Evolutionary conservation across 116 monocot species (phyloP), one percentile per base, ranked within the genome.

Genomic region (Zostera marina): DNA sequence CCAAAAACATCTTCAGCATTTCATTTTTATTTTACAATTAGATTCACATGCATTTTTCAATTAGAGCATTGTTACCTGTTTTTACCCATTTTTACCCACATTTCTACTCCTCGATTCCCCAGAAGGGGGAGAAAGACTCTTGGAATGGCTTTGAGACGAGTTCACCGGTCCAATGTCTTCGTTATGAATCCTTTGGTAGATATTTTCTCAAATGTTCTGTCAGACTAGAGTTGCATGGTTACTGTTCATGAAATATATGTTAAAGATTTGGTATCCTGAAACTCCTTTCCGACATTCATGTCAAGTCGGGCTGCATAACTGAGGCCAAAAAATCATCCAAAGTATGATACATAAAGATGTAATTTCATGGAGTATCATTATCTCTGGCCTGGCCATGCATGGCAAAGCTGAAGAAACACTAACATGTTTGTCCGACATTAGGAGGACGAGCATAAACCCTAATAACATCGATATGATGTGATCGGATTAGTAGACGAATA

Each of bases 341-440:
- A 42, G 38, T 17, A 73, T 84, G 80, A 8, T 1, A 0, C 70
- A 78, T 21, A 81, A 53, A 59, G 91, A 91, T 60, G 74, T 74
- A 6, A 66, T 81, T n/a, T 78, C 85, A 4, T 85, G 91, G 91
- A 91, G 74, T 54, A 61, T 83, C 3, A 76, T 90, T n/a, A 81
- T 90, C 20, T 64, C 74, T 0, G 85, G 74, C 26, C 60, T 69
- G 19, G 90, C 80, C 14, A 80, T 77, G 74, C 74, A 79, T 11
- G 79, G 79, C 19, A 63, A 76, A 26, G 70, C 70, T 1, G 57
- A 68, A 1, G 75, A 83, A 64, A 72, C 88, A 8, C 56, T 88
- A 9, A 47, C 53, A 19, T 47, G 59, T 4, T 88, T 88, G 55
- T 47, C 54, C 14, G 61, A 68, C 17, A 88, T 88, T 83, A 23